Evolutionary conservation across 2,329 filamentous ascomycete species (phyloP), one percentile per base, ranked within the genome.

Genomic region (Phoma sp.): DNA sequence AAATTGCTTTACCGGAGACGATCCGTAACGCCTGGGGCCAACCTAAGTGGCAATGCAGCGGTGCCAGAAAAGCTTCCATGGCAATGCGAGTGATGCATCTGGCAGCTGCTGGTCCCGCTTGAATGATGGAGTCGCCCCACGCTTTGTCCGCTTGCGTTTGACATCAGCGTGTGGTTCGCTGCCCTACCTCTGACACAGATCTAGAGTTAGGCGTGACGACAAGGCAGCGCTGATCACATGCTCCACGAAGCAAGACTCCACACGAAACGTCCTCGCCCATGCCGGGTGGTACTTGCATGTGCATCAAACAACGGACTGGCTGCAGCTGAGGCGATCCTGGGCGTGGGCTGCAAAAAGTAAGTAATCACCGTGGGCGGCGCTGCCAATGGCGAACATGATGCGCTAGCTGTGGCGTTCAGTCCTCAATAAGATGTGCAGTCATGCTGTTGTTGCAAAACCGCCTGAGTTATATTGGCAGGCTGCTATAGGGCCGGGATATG

Each of bases 241-340:
- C 35, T 38, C 32, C n/a, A 24, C 27, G n/a, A 38, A 33, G 25
- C 14, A 46, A 27, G 22, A 38, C 8, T 33, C 24, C 36, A 38
- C 39, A 29, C 42, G 37, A 50, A 49, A 55, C 41, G 30, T 22
- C 41, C 14, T 37, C 52, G 36, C 46, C 42, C 44, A 39, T 45
- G 58, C 44, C 47, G 44, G 55, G 40, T 56, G 56, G 14, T 38
- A 52, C 38, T 52, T 62, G 58, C 59, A 57, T 29, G 49, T n/a
- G 55, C 47, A 48, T 65, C 64, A 63, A 70, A 64, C 66, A 62
- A 43, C 66, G 62, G 67, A 65, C 67, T 65, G 58, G 54, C 49
- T 60, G 61, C 64, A 60, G 52, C 49, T 47, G 24, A 66, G 59
- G 52, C 59, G 64, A 65, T 65, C 58, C 48, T 25, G 59, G 54